These are phyloP conservation scores for Hemisphaericaspora nanyangensis DNA, from an alignment of 805 yeast genomes.

Conservation along the genomic window DNA sequence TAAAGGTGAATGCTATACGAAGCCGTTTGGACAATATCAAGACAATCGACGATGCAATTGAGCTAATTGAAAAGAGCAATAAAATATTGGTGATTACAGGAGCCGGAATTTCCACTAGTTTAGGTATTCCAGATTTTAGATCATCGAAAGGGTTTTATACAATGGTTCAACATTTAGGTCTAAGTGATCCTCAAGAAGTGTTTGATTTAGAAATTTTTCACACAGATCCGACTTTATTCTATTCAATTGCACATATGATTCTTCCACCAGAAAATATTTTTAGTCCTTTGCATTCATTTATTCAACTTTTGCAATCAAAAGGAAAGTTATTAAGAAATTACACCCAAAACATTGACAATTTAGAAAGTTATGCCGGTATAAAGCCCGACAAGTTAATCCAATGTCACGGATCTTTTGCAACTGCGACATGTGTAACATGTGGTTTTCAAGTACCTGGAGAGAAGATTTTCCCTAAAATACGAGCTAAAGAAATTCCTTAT, in stretches of 20 bases:
- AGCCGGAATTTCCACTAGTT: constrained; percentile 43
- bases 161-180: constrained; percentile 42
- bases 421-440: constrained; percentile 77
- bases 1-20: constrained; percentile 55
- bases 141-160: constrained; percentile 62
- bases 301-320: constrained; percentile 32
- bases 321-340: constrained; percentile 38
- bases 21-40: constrained; percentile 50
- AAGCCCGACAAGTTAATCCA: constrained; percentile 61
- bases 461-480: constrained; percentile 41
- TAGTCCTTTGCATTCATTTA: constrained; percentile 39
- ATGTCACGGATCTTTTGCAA: constrained; percentile 77
- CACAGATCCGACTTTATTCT: constrained; percentile 36
- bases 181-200: constrained; percentile 43
- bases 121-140: constrained; percentile 44
- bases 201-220: constrained; percentile 36
- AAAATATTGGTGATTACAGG: constrained; percentile 40
- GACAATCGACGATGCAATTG: constrained; percentile 56
- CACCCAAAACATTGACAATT: constrained; percentile 43
- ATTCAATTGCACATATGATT: constrained; percentile 42
- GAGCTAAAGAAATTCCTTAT: constrained; percentile 46
- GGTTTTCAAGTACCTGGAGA: constrained; percentile 51
- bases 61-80: constrained; percentile 49
- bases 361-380: constrained; percentile 48
- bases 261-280: constrained; percentile 35